phyloP scores from a whole-genome alignment of 768 basidiomycete genomes.

The Leccinum variicolor region DNA sequence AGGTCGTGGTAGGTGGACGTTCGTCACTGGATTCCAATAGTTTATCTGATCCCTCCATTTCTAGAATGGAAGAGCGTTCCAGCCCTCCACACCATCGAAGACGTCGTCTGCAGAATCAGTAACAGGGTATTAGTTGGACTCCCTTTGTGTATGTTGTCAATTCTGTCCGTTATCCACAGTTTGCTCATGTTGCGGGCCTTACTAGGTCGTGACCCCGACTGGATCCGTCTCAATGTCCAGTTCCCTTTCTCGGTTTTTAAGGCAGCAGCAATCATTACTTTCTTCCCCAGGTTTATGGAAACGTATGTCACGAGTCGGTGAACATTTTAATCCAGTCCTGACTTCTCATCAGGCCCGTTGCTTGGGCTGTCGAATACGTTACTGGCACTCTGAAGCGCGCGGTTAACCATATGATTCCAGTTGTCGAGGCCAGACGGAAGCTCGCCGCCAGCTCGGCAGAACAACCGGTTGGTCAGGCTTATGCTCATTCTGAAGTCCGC shows the following conservation, averaged over 20 bases:
- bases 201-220: constrained; percentile 28
- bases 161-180: background rate
- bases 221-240: constrained; percentile 29
- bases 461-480: background rate
- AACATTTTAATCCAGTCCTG: background rate
- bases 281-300: constrained; percentile 32
- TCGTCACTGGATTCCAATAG: background rate
- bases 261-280: constrained; percentile 17
- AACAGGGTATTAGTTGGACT: constrained; percentile 17
- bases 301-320: constrained; percentile 20
- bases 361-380: background rate
- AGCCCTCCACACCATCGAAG: background rate
- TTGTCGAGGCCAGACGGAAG: constrained; percentile 17
- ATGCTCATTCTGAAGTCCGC: background rate
- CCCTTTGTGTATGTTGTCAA: constrained; percentile 8
- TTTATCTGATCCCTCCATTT: background rate
- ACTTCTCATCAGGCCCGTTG: background rate
- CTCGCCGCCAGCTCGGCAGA: background rate
- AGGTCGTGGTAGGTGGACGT: constrained; percentile 14
- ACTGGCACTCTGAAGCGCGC: constrained; percentile 6
- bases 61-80: constrained; percentile 16
- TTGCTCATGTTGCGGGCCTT: background rate
- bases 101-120: constrained; percentile 5
- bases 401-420: constrained; percentile 20
- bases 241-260: constrained; percentile 19